These are phyloP conservation scores for Ophiorrhiza pumila DNA, from an alignment of 257 asterid genomes.

Conservation along the genomic window DNA sequence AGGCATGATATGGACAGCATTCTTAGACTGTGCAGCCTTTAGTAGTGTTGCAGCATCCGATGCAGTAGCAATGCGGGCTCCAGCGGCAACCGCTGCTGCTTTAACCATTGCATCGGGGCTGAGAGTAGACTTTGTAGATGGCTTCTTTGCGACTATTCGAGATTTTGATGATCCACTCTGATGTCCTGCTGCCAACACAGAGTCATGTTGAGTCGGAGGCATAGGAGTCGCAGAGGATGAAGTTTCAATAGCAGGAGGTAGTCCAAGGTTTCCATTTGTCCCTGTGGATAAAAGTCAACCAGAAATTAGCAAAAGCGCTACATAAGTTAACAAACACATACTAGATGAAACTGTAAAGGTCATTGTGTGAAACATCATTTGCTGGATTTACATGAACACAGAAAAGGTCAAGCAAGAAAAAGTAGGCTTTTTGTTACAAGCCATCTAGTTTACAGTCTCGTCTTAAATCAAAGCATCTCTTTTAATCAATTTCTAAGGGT, in stretches of 20 bases:
- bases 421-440: background rate
- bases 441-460: no score
- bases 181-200: conserved; percentile 15
- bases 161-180: conserved; percentile 32
- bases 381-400: background rate
- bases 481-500: no score
- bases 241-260: conserved; percentile 28
- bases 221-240: conserved; percentile 21
- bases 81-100: conserved; percentile 86
- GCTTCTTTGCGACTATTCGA: conserved; percentile 28
- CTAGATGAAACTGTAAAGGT: background rate
- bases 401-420: background rate
- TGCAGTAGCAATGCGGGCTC: conserved; percentile 68
- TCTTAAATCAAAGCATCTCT: no score
- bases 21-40: conserved; percentile 59
- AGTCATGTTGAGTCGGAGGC: conserved; percentile 29
- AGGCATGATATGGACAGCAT: conserved; percentile 57
- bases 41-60: conserved; percentile 57
- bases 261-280: conserved; percentile 24
- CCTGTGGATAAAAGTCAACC: conserved; percentile 20
- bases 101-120: conserved; percentile 60
- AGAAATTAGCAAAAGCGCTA: conserved; percentile 6
- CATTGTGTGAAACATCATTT: background rate
- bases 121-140: conserved; percentile 33
- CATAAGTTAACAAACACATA: conserved; percentile 8